phyloP scores from a whole-genome alignment of 257 asterid genomes.

The Eucommia ulmoides region DNA sequence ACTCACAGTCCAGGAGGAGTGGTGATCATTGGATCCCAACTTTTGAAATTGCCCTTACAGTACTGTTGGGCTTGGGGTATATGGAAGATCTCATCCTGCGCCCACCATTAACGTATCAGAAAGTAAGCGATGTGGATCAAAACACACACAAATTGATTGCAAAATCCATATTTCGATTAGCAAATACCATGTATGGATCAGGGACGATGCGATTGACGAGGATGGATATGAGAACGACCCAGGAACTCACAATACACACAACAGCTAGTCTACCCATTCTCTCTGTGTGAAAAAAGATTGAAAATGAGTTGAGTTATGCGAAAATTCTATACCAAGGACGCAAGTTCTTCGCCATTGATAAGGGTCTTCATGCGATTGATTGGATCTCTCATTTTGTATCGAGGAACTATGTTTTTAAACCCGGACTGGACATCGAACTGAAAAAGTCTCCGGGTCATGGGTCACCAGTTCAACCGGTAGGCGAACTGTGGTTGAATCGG shows the following conservation, averaged over 20 bases:
- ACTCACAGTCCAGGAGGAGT: conserved; percentile 98
- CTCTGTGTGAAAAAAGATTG: too few species aligned
- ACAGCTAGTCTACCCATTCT: conserved; percentile 75
- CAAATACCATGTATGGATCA: conserved; percentile 74
- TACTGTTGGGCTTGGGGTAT: conserved; percentile 78
- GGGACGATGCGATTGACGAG: conserved; percentile 71
- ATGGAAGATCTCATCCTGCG: conserved; percentile 95
- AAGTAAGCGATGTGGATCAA: neutral
- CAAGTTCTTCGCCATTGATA: too few species aligned
- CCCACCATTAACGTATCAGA: conserved; percentile 6
- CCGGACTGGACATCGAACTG: too few species aligned
- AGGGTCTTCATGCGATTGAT: too few species aligned
- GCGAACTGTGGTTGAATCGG: too few species aligned
- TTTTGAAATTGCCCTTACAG: conserved; percentile 70
- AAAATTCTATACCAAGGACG: too few species aligned
- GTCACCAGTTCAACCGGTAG: too few species aligned
- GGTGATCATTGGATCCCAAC: conserved; percentile 98
- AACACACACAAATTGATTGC: neutral
- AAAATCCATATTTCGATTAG: neutral
- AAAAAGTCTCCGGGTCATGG: too few species aligned
- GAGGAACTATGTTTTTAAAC: too few species aligned
- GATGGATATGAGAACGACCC: conserved; percentile 54
- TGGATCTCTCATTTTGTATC: too few species aligned
- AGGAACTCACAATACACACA: conserved; percentile 31
- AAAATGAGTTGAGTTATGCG: too few species aligned